These are phyloP conservation scores for Panellus pusillus DNA, from an alignment of 768 basidiomycete genomes.

Conservation along the genomic window DNA sequence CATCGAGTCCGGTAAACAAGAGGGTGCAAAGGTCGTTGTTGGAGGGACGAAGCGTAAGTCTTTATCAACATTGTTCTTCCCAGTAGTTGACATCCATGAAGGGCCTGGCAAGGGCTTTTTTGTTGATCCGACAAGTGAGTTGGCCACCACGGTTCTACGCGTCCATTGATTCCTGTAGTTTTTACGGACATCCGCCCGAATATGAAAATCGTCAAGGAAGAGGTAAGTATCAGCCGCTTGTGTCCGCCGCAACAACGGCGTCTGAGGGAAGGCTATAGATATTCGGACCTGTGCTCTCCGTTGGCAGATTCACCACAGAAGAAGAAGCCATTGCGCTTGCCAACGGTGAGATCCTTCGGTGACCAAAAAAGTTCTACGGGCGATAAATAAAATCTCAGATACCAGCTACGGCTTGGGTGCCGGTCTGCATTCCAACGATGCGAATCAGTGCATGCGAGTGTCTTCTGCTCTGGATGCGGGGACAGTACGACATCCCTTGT, in stretches of 20 bases:
- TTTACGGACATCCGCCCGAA: conserved; percentile 76
- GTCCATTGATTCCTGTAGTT: conserved; percentile 44
- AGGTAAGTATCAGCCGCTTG: conserved; percentile 40
- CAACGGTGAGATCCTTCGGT: conserved; percentile 69
- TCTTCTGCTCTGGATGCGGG: conserved; percentile 86
- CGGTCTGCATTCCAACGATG: conserved; percentile 86
- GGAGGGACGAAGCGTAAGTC: conserved; percentile 73
- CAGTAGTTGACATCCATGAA: background rate
- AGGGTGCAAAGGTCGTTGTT: conserved; percentile 75
- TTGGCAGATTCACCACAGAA: conserved; percentile 84
- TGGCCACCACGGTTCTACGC: conserved; percentile 8
- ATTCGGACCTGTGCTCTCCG: conserved; percentile 89
- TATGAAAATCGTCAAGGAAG: conserved; percentile 87
- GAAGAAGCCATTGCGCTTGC: conserved; percentile 83
- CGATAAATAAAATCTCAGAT: conserved; percentile 65
- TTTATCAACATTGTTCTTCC: background rate
- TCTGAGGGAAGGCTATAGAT: conserved; percentile 49
- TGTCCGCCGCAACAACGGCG: background rate
- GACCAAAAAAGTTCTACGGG: background rate
- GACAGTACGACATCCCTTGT: conserved; percentile 52
- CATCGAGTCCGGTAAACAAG: conserved; percentile 80
- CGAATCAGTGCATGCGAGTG: conserved; percentile 87
- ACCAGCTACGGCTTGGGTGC: conserved; percentile 91
- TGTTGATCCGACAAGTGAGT: conserved; percentile 85
- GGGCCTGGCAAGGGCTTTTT: conserved; percentile 74